Base-by-base conservation (phyloP, 176 grass and related monocot species). In the Musa acuminata region DNA sequence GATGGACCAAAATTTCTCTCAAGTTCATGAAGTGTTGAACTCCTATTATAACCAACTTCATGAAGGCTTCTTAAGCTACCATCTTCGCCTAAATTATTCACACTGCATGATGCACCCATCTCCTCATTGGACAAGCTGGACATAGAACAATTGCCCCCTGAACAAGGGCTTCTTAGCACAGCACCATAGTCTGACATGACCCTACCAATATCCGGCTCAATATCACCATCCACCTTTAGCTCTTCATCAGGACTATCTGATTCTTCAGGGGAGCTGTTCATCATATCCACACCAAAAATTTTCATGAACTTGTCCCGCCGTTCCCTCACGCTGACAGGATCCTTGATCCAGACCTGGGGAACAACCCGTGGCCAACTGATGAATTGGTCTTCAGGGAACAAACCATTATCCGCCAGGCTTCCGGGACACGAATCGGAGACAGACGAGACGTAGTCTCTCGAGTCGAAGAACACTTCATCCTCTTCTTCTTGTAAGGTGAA, bases 1-100 rank as follows among this genome's bases (percentile, higher is more conserved):
- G 89, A 89, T 0, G 89, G 85, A 27, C 89, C 92, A 55, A 83
- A 92, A 22, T 54, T 83, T 73, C 68, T 73, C 55, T 88, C 81
- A 69, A 96, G 91, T 71, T 96, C 92, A 55, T 77, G 70, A 21
- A 82, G 75, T 9, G 83, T 84, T 0, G 88, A 65, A 0, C 78
- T 91, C 76, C 68, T 52, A 81, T 96, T 87, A 29, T 88, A 96
- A 11, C 75, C 82, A 55, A 86, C 53, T 76, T 92, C 75, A 48
- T 64, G 55, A 48, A 89, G 79, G 64, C 84, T 92, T 21, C 23
- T 67, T 25, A 96, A 83, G 77, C 83, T 92, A 26, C 92, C 89
- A 62, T 89, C 86, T 26, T 85, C 73, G 13, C 84, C 84, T 76
- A 89, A 63, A 78, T 92, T 78, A 72, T 92, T 80, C 22, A 82